A percentile compares a stretch with the other conserved stretches of the same genome.
These are phyloP conservation scores for Aspergillus fumigatus DNA, from an alignment of 2,329 filamentous ascomycete species.

Conservation along the genomic window DNA sequence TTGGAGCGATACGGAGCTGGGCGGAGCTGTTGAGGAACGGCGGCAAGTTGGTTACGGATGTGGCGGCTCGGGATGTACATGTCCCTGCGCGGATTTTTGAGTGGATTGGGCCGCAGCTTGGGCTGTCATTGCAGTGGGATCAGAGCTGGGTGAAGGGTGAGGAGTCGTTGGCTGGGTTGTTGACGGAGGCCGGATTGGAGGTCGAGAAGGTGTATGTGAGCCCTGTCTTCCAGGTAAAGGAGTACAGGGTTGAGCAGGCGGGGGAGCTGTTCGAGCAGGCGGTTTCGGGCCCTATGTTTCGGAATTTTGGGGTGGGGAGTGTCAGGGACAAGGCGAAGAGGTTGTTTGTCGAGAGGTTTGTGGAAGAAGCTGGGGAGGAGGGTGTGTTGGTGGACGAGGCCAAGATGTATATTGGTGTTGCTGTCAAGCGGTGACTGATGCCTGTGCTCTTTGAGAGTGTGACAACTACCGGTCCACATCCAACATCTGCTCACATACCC, in stretches of 20 bases:
- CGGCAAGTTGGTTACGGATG: constrained; percentile 3
- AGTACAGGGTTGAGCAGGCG: neutral
- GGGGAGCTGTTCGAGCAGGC: constrained; percentile 1
- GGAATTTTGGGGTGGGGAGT: neutral
- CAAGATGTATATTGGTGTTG: constrained; percentile 7
- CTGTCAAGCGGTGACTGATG: neutral
- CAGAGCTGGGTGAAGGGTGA: constrained; percentile 5
- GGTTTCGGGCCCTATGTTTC: constrained; percentile 4
- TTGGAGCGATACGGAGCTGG: neutral
- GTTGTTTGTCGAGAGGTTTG: constrained; percentile 2
- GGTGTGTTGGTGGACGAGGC: constrained; percentile 5
- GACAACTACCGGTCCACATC: neutral
- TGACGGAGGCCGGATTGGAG: neutral
- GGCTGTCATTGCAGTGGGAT: constrained; percentile 2
- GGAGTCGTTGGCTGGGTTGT: neutral
- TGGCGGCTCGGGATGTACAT: constrained; percentile 4
- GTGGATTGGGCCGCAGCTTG: neutral
- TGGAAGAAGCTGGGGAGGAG: neutral
- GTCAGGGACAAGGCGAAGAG: neutral
- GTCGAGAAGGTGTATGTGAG: constrained; percentile 3
- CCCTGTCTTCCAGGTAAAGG: neutral
- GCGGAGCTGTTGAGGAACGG: constrained; percentile 1
- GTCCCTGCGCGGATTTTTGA: constrained; percentile 1
- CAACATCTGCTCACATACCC: constrained; percentile 39
- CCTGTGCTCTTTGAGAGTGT: too few relatives aligned